Evolutionary conservation across 2,329 filamentous ascomycete species (phyloP).

Genomic region (Penicillium sp.): DNA sequence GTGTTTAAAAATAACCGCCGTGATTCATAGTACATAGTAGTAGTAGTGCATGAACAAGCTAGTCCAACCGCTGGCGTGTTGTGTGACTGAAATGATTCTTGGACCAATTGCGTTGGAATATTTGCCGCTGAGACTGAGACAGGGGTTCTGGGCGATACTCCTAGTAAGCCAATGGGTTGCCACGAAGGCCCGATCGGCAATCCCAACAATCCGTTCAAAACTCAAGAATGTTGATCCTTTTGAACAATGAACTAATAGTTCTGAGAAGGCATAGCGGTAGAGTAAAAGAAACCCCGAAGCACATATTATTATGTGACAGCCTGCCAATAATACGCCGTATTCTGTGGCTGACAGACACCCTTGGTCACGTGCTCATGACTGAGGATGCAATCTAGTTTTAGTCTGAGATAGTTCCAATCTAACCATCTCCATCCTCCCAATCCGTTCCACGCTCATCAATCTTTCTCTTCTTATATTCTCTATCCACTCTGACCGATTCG

Average conservation of each 20-base stretch:
- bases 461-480: no score
- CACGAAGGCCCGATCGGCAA: neutral
- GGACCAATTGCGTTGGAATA: no score
- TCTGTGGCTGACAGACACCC: no score
- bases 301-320: no score
- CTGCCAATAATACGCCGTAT: no score
- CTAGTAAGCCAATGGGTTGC: neutral
- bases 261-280: neutral
- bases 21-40: neutral
- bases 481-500: no score
- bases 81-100: slow-evolving; percentile 1
- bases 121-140: no score
- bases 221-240: neutral
- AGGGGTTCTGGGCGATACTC: neutral
- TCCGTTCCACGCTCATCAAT: no score
- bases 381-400: no score
- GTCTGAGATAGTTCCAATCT: neutral
- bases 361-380: no score
- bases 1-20: neutral
- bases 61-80: neutral
- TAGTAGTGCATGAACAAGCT: neutral
- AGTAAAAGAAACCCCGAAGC: neutral
- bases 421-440: no score
- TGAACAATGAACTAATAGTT: neutral
- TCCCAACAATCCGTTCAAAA: neutral